These are phyloP conservation scores for Annulohypoxylon nitens DNA, from an alignment of 495 filamentous ascomycete species.

Conservation along the genomic window DNA sequence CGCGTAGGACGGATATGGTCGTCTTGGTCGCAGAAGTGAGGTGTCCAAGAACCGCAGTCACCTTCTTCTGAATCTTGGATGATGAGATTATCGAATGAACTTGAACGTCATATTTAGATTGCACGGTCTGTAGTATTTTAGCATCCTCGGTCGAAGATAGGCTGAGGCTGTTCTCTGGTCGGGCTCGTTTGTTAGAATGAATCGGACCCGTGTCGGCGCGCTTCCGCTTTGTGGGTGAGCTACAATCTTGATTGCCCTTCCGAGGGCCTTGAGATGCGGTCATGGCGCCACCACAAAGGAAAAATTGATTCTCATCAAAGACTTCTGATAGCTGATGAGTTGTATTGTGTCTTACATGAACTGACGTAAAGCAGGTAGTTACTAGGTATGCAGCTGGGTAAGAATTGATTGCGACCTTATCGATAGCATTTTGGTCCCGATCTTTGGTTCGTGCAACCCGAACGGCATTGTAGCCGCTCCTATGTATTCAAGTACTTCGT, in stretches of 20 bases:
- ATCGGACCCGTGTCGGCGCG: conserved; percentile 40
- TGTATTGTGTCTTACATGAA: conserved; percentile 7
- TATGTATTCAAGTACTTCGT: background rate
- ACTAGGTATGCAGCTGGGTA: conserved; percentile 5
- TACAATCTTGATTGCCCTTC: conserved; percentile 16
- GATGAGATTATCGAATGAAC: conserved; percentile 66
- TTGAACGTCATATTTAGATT: conserved; percentile 56
- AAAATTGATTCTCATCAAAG: conserved; percentile 17
- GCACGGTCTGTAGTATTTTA: conserved; percentile 36
- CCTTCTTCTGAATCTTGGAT: conserved; percentile 67
- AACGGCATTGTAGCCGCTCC: background rate
- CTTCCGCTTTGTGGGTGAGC: conserved; percentile 45
- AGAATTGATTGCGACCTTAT: conserved; percentile 21
- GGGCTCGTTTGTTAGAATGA: conserved; percentile 42
- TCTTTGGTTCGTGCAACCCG: background rate
- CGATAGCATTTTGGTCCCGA: conserved; percentile 15
- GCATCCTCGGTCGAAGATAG: conserved; percentile 42
- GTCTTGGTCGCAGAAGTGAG: conserved; percentile 51
- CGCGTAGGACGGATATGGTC: conserved; percentile 58
- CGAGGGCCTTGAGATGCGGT: conserved; percentile 11
- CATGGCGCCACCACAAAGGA: conserved; percentile 32
- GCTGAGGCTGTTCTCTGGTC: conserved; percentile 41
- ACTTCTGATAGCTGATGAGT: background rate
- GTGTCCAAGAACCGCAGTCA: conserved; percentile 58
- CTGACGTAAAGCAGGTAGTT: conserved; percentile 1